Conservation (phyloP, 2,329 filamentous ascomycete species). For the Fusarium guadeloupense region DNA sequence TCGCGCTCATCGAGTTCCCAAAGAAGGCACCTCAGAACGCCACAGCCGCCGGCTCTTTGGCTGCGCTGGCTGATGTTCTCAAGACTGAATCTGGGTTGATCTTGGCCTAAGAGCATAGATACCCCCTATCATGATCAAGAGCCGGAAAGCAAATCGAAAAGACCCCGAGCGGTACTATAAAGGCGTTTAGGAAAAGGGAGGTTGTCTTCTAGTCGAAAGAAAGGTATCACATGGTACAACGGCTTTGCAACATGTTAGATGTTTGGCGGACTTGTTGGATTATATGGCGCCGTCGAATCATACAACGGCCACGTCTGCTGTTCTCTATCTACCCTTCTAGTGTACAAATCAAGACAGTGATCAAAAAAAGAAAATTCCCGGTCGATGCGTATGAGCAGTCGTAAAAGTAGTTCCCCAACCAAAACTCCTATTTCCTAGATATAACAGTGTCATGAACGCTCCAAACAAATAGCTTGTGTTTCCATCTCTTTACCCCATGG, state of each 20-base stretch:
- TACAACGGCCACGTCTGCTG: slow-evolving; percentile 12
- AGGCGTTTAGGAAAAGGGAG: slow-evolving; percentile 25
- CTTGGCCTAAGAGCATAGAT: slow-evolving; percentile 48
- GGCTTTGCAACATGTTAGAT: slow-evolving; percentile 18
- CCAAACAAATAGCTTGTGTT: slow-evolving; percentile 1
- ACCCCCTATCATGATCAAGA: background rate
- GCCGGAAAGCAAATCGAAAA: background rate
- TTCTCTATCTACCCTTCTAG: slow-evolving; percentile 40
- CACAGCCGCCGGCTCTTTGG: slow-evolving; percentile 60
- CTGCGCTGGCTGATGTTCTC: slow-evolving; percentile 64
- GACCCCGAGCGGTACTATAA: slow-evolving; percentile 10
- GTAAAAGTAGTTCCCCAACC: slow-evolving; percentile 21
- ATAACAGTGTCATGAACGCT: slow-evolving; percentile 24
- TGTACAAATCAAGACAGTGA: slow-evolving; percentile 35
- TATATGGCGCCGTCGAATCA: slow-evolving; percentile 24
- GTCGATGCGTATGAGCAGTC: slow-evolving; percentile 14
- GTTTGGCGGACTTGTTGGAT: slow-evolving; percentile 39
- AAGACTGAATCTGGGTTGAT: slow-evolving; percentile 60
- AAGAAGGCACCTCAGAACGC: slow-evolving; percentile 58
- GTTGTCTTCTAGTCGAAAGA: slow-evolving; percentile 3
- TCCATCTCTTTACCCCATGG: background rate
- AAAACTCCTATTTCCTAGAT: slow-evolving; percentile 35
- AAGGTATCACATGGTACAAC: slow-evolving; percentile 11
- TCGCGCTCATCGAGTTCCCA: slow-evolving; percentile 80
- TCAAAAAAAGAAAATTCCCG: slow-evolving; percentile 20